Percentiles rank a stretch among this genome's conserved stretches.
Evolutionary conservation across 2,329 filamentous ascomycete species (phyloP).

Genomic region (Trichoderma sp.): DNA sequence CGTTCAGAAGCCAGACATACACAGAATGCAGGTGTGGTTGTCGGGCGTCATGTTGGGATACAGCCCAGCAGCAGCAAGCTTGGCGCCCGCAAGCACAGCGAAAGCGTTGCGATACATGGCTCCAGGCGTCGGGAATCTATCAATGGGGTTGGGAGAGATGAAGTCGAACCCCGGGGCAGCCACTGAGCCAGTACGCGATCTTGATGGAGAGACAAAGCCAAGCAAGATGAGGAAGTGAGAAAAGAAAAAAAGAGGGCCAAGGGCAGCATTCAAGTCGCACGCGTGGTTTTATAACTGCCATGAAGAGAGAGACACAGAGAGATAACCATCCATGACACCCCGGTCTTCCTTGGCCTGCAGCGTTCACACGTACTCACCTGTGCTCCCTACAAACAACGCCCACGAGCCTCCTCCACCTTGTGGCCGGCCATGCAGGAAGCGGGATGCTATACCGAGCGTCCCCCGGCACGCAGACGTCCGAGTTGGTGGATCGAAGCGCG

Average conservation of each 20-base stretch:
- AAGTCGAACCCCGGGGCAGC: neutral
- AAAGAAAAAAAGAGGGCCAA: neutral
- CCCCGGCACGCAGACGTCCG: neutral
- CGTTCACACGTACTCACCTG: neutral
- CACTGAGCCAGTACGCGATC: neutral
- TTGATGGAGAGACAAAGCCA: neutral
- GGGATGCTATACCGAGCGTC: conserved; percentile 2
- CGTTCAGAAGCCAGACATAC: conserved; percentile 35
- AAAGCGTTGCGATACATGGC: conserved; percentile 36
- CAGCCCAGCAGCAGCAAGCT: conserved; percentile 42
- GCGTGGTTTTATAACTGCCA: conserved; percentile 7
- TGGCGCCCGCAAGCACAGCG: conserved; percentile 36
- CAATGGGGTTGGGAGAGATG: neutral
- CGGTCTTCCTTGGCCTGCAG: neutral
- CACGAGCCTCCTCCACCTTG: neutral
- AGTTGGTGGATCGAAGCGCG: neutral
- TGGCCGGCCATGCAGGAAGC: neutral
- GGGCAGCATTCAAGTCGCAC: neutral
- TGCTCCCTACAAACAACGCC: no score
- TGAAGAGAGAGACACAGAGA: neutral
- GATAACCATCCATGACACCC: neutral
- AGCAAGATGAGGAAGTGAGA: neutral
- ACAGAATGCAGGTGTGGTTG: conserved; percentile 60
- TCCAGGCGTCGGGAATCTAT: neutral
- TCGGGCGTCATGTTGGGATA: conserved; percentile 50